A percentile compares a stretch with the other conserved stretches of the same genome.
Evolutionary conservation across 1,139 yeast species (phyloP).

Genomic region (Pichia sp.): DNA sequence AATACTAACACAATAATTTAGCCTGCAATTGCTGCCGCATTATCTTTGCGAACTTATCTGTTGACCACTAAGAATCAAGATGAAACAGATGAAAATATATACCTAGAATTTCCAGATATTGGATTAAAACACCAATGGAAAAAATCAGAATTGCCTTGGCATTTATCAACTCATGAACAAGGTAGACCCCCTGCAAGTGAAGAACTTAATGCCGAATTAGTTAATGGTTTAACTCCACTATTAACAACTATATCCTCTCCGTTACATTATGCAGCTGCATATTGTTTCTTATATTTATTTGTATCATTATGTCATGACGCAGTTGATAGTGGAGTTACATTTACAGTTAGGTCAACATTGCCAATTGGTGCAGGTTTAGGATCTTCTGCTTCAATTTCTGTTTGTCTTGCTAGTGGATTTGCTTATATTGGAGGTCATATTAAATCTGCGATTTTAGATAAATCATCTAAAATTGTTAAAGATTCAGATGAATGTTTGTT

Average conservation of each 20-base stretch:
- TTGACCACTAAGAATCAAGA: slow-evolving; percentile 43
- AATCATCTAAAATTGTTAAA: slow-evolving; percentile 25
- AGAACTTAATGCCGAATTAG: slow-evolving; percentile 57
- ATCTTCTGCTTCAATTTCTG: slow-evolving; percentile 87
- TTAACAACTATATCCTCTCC: slow-evolving; percentile 44
- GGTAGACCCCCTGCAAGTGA: slow-evolving; percentile 42
- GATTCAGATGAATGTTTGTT: slow-evolving; percentile 46
- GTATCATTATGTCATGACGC: slow-evolving; percentile 46
- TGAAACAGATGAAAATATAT: slow-evolving; percentile 36
- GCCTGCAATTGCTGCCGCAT: slow-evolving; percentile 90
- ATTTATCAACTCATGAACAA: slow-evolving; percentile 26
- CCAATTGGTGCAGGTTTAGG: slow-evolving; percentile 99
- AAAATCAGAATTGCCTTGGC: slow-evolving; percentile 57
- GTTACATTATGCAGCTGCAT: slow-evolving; percentile 75
- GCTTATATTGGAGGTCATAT: slow-evolving; percentile 57
- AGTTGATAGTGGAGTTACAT: slow-evolving; percentile 53
- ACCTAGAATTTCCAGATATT: slow-evolving; percentile 81
- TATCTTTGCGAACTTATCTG: slow-evolving; percentile 74
- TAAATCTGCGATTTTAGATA: slow-evolving; percentile 26
- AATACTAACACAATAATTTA: slow-evolving; percentile 11
- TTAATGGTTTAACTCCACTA: slow-evolving; percentile 40
- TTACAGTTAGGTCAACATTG: slow-evolving; percentile 70
- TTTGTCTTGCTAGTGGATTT: slow-evolving; percentile 75
- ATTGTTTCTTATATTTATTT: slow-evolving; percentile 77
- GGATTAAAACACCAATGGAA: slow-evolving; percentile 60